Conservation (phyloP, 1,139 yeast genomes). For the Magnusiomyces suaveolens region DNA sequence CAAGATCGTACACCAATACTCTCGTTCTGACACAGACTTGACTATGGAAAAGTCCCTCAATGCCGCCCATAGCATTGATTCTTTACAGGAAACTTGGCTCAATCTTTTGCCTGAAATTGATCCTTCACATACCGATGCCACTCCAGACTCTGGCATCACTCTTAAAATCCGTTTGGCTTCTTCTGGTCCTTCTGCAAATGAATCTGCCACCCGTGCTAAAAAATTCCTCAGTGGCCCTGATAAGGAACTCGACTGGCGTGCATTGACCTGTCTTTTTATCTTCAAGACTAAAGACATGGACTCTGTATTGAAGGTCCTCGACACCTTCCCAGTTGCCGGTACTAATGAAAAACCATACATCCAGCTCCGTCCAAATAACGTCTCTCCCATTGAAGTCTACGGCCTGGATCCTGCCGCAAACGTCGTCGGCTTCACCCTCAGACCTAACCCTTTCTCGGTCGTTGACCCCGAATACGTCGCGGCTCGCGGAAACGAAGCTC, state of each 20-base stretch:
- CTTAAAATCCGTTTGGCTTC: slow-evolving; percentile 29
- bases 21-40: slow-evolving; percentile 24
- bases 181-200: slow-evolving; percentile 21
- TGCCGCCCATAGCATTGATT: slow-evolving; percentile 25
- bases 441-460: slow-evolving; percentile 29
- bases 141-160: slow-evolving; percentile 28
- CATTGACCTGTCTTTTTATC: slow-evolving; percentile 28
- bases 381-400: slow-evolving; percentile 37
- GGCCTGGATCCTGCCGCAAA: slow-evolving; percentile 54
- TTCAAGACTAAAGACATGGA: slow-evolving; percentile 26
- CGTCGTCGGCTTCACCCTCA: slow-evolving; percentile 46
- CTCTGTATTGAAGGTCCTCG: slow-evolving; percentile 13
- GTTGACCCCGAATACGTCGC: slow-evolving; percentile 15
- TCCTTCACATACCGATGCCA: slow-evolving; percentile 16
- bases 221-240: slow-evolving; percentile 18
- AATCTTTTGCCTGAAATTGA: slow-evolving; percentile 19
- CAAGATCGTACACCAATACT: slow-evolving; percentile 37
- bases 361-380: slow-evolving; percentile 31
- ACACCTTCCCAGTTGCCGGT: slow-evolving; percentile 8
- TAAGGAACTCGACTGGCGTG: slow-evolving; percentile 32
- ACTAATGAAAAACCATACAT: slow-evolving; percentile 16
- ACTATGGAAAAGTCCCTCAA: slow-evolving; percentile 23
- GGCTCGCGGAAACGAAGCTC: slow-evolving; percentile 8
- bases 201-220: slow-evolving; percentile 16
- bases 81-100: slow-evolving; percentile 24